Conservation (phyloP, 2,329 filamentous ascomycete genomes). For the Penicillium digitatum region DNA sequence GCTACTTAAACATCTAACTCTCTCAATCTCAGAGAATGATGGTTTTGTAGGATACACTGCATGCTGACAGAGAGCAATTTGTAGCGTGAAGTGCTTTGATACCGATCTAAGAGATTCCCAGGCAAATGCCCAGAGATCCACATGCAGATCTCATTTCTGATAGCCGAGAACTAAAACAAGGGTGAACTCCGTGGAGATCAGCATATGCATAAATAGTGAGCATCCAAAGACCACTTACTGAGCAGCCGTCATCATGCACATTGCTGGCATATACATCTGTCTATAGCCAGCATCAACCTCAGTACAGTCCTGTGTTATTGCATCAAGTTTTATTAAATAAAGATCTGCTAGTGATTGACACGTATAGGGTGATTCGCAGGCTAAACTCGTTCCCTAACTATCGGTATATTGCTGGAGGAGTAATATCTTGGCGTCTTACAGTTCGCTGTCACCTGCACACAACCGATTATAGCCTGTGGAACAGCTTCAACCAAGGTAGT, state of each 20-base stretch:
- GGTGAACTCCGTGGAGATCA: too few relatives aligned
- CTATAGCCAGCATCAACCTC: neutral
- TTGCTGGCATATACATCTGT: neutral
- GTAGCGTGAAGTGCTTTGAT: neutral
- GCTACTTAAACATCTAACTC: neutral
- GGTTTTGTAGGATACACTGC: neutral
- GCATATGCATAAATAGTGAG: neutral
- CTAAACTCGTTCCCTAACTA: too few relatives aligned
- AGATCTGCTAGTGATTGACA: too few relatives aligned
- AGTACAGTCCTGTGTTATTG: neutral
- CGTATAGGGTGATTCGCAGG: too few relatives aligned
- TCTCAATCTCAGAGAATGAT: neutral
- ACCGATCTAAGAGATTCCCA: neutral
- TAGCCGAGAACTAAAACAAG: too few relatives aligned
- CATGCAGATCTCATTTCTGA: neutral
- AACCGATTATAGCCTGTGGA: neutral
- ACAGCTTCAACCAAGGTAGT: neutral
- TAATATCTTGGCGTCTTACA: neutral
- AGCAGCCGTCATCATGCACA: neutral
- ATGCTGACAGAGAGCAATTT: neutral
- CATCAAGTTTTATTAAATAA: too few relatives aligned
- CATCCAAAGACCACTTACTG: neutral
- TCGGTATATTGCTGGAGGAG: too few relatives aligned
- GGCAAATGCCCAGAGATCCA: neutral
- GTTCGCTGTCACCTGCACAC: neutral